Percentiles rank a stretch among this genome's conserved stretches.
These are phyloP conservation scores for Nepenthes alata DNA, from an alignment of 179 eudicot species.

Conservation along the genomic window DNA sequence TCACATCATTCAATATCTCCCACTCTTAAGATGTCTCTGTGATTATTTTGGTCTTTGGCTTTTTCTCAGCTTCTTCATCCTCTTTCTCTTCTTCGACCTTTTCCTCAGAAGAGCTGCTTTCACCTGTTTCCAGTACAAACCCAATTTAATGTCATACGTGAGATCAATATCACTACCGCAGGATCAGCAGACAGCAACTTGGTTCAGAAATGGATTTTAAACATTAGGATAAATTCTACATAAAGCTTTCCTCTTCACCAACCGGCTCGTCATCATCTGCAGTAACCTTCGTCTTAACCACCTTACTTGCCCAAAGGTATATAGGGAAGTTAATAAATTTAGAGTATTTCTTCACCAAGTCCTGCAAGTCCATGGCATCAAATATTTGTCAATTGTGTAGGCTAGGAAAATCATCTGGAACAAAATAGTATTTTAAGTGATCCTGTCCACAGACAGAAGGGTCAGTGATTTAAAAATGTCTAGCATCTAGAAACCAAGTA, in stretches of 20 bases:
- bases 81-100: conserved; percentile 64
- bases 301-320: conserved; percentile 82
- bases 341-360: conserved; percentile 82
- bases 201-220: no score
- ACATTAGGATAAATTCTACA: conserved; percentile 6
- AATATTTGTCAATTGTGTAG: background rate
- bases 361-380: conserved; percentile 29
- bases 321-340: conserved; percentile 96
- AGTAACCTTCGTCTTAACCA: conserved; percentile 84
- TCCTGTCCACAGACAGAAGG: no score
- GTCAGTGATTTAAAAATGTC: no score
- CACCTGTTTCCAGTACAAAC: conserved; percentile 35
- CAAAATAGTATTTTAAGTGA: no score
- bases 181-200: background rate
- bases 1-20: conserved; percentile 93
- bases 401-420: background rate
- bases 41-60: conserved; percentile 72
- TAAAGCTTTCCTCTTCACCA: conserved; percentile 59
- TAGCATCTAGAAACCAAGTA: no score
- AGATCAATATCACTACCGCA: no score
- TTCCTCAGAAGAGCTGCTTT: conserved; percentile 54
- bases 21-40: conserved; percentile 79
- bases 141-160: background rate
- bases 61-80: conserved; percentile 64
- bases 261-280: conserved; percentile 70